These are phyloP conservation scores for Lupinus albus DNA, from an alignment of 306 rosid species.

Conservation along the genomic window DNA sequence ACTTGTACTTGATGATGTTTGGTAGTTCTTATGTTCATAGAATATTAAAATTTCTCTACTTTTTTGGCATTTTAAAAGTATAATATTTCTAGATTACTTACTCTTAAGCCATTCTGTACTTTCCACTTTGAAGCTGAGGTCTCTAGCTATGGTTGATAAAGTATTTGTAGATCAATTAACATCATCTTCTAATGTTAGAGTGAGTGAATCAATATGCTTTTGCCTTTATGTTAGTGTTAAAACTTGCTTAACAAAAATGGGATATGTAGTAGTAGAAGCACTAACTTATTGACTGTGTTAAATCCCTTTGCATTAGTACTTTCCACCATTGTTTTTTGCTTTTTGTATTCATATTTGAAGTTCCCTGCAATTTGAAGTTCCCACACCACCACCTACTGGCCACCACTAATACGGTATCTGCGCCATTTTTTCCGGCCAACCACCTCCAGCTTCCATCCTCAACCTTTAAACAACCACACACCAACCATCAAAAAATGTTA, in stretches of 20 bases:
- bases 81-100: conserved; percentile 31
- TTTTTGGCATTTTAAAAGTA: conserved; percentile 26
- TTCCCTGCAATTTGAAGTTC: no score
- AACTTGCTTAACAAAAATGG: conserved; percentile 20
- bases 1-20: conserved; percentile 41
- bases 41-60: conserved; percentile 34
- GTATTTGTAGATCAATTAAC: conserved; percentile 41
- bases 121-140: conserved; percentile 7
- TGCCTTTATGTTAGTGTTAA: conserved; percentile 21
- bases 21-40: not conserved
- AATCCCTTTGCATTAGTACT: not conserved
- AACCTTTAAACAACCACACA: no score
- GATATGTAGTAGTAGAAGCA: not conserved
- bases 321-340: not conserved
- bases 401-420: no score
- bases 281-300: not conserved
- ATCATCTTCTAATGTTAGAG: conserved; percentile 36
- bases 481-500: no score
- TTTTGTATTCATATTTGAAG: not conserved
- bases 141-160: conserved; percentile 31
- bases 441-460: no score
- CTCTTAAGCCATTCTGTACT: conserved; percentile 33
- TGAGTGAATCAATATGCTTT: conserved; percentile 15
- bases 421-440: no score
- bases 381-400: no score